Evolutionary conservation across 208 protist genomes (phyloP).

Genomic region (Crithidia bombi): DNA sequence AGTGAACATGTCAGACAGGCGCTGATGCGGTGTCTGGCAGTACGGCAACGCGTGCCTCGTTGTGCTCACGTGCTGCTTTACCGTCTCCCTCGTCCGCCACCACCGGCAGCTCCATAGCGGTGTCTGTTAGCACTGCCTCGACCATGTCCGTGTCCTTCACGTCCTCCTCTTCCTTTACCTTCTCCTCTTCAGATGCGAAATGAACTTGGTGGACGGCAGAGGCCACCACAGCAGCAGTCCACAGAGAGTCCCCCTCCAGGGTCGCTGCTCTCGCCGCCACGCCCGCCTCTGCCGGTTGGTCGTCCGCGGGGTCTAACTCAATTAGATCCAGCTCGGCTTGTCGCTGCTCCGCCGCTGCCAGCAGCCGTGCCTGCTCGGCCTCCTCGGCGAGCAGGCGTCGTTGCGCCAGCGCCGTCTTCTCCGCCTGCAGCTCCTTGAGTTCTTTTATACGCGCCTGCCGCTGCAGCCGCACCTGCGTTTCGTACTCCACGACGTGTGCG

Average conservation of each 20-base stretch:
- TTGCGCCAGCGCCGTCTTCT: constrained; percentile 43
- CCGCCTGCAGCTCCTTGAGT: constrained; percentile 41
- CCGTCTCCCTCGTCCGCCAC: neutral
- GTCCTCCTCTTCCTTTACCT: constrained; percentile 19
- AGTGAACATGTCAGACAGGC: neutral
- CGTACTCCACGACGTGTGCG: constrained; percentile 78
- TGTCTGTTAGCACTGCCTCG: neutral
- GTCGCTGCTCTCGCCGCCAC: constrained; percentile 12
- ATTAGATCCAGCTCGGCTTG: constrained; percentile 36
- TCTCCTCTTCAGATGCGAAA: constrained; percentile 8
- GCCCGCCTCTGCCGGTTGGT: neutral
- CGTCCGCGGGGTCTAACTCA: neutral
- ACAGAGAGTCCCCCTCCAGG: no score
- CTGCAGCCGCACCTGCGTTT: constrained; percentile 63
- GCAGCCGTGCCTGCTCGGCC: constrained; percentile 39
- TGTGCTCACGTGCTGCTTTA: neutral
- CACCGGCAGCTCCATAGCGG: constrained; percentile 1
- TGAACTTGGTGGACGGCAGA: neutral
- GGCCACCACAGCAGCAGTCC: neutral
- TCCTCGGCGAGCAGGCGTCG: constrained; percentile 39
- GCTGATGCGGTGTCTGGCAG: neutral
- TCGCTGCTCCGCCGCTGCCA: constrained; percentile 28
- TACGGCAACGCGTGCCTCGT: neutral
- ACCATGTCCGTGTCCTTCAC: constrained; percentile 6
- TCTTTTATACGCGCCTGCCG: constrained; percentile 54